Evolutionary conservation across 202 grass and related monocot genomes (phyloP), one percentile per base, ranked within the genome.

Genomic region (Schoenoplectus triqueter): DNA sequence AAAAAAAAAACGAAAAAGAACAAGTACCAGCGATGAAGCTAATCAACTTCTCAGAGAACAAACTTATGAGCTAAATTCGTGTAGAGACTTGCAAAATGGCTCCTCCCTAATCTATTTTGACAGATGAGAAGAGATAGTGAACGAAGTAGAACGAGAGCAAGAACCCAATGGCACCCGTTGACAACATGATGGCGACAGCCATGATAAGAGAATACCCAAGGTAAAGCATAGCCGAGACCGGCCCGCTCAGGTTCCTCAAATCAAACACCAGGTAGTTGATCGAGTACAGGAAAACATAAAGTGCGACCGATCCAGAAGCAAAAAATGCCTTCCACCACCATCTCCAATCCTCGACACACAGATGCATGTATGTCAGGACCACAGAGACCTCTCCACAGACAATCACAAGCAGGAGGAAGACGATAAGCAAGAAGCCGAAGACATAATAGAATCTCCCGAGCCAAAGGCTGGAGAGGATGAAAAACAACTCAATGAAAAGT

Each of bases 271-370:
- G 73, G 82, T 89, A 89, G 59, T 85, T 85, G 66, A 89, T 68
- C 4, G 87, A 85, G 87, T 89, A 89, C 21, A 97, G 80, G 80
- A 97, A 94, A 15, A 97, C 94, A 69, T 94, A 97, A 70, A 97
- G 73, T 6, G 94, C 89, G 0, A 97, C 92, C 0, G 94, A 97
- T 10, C 94, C 94, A 40, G 94, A 97, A 10, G 94, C 92, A 80
- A 94, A 97, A 73, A 97, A 97, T 57, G 94, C 92, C 83, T 97
- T 97, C 94, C 94, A 94, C 94, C 94, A 97, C 94, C 94, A 97
- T 71, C 71, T 94, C 91, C 91, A 97, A 89, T 97, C 94, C 92
- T 94, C 94, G 47, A 92, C 92, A 55, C 94, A 97, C 18, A 97
- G 89, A 67, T 97, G 84, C 94, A 94, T 97, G 85, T 97, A 97